Evolutionary conservation across 495 filamentous ascomycete species (phyloP).

Genomic region (Letharia columbiana): DNA sequence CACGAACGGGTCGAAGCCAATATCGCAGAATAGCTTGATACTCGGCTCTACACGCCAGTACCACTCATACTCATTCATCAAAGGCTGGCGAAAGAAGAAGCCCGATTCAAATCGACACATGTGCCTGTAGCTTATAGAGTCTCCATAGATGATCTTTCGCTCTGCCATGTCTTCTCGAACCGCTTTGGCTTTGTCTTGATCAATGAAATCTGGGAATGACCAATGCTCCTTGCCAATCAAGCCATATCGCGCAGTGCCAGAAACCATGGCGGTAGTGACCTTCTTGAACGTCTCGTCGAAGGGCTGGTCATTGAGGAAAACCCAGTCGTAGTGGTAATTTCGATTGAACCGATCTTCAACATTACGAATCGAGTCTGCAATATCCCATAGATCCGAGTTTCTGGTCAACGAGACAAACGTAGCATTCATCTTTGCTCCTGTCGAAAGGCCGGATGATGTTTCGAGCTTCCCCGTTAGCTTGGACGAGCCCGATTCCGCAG

Average conservation of each 20-base stretch:
- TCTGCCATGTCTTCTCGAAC: constrained; percentile 77
- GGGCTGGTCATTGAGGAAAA: constrained; percentile 91
- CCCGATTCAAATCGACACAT: constrained; percentile 94
- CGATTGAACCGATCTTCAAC: constrained; percentile 97
- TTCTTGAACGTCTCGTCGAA: constrained; percentile 91
- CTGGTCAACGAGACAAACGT: constrained; percentile 94
- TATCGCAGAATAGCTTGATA: constrained; percentile 79
- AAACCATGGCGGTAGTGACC: constrained; percentile 79
- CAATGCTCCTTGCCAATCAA: constrained; percentile 77
- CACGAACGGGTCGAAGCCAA: constrained; percentile 75
- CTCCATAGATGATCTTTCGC: constrained; percentile 88
- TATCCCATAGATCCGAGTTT: constrained; percentile 92
- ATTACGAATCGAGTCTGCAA: constrained; percentile 85
- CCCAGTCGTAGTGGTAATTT: constrained; percentile 96
- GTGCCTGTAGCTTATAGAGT: constrained; percentile 83
- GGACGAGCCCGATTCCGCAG: neutral
- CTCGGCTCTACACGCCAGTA: constrained; percentile 92
- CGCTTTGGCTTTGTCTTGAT: constrained; percentile 72
- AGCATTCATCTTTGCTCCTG: constrained; percentile 64
- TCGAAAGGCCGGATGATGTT: constrained; percentile 18
- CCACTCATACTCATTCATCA: constrained; percentile 80
- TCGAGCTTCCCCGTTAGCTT: neutral
- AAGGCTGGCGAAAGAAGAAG: constrained; percentile 80
- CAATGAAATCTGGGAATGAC: constrained; percentile 82
- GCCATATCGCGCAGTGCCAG: constrained; percentile 83